Evolutionary conservation across 768 basidiomycete species (phyloP), one percentile per base, ranked within the genome.

Genomic region (Punctularia strigosozonata): DNA sequence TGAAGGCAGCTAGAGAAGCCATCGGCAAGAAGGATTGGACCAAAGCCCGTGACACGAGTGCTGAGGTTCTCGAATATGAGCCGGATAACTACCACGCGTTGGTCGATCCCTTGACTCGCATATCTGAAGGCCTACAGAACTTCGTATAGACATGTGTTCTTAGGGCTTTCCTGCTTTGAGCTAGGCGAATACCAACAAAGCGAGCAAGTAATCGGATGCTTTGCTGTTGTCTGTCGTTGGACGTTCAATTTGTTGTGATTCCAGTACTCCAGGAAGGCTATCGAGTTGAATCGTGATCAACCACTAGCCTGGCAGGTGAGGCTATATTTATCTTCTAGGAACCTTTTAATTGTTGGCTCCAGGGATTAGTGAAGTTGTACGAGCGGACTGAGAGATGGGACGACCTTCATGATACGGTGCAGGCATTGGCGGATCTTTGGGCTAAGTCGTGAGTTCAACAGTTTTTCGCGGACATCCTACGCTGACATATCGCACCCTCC

Each of bases 1-100:
- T 95, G 48, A 94, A 91, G 58, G 59, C 69, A 17, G 81, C 87
- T 10, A 73, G 83, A 43, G 87, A 90, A 39, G 69, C 75, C 3
- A 60, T 94, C 17, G 64, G 61, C 10, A 82, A 79, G 54, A 89
- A 88, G 53, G 78, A 92, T 44, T 90, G 73, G 48, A 54, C 62
- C 4, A 60, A 59, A 15, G 90, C 87, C 8, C 74, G 70, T 43
- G 71, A 79, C 46, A 71, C 77, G n/a, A 75, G 80, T 6, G 54
- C 63, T 31, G 69, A 76, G 45, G 77, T 79, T 6, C 60, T 88
- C 14, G 76, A 79, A 25, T 77, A 75, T 46, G 91, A 95, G 41
- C 69, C 80, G 1, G 71, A 75, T 31, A 90, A 89, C 51, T 94
- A 94, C 53, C 78, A 83, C 51, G 91, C 86, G 89, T 92, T 23